These are phyloP conservation scores for Jackrogersella minutella DNA, from an alignment of 495 filamentous ascomycete species.

Conservation along the genomic window DNA sequence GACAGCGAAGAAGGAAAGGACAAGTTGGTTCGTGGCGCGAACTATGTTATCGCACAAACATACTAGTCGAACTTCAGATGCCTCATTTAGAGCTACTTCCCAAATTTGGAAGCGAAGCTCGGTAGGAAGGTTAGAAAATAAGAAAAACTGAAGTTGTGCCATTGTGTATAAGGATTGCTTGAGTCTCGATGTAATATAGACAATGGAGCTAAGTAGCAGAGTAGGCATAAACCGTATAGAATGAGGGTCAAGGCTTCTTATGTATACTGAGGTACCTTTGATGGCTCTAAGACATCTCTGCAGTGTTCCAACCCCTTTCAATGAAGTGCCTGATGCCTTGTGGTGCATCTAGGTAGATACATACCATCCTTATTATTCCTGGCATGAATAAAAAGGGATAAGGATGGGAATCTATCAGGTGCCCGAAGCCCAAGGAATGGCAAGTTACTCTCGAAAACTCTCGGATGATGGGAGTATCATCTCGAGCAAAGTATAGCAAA, in stretches of 20 bases:
- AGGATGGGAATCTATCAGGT: background rate
- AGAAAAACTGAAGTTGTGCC: conserved; percentile 1
- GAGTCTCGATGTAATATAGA: background rate
- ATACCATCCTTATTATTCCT: background rate
- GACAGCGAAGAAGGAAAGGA: conserved; percentile 5
- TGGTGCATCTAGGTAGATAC: background rate
- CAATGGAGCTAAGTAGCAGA: background rate
- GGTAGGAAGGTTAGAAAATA: background rate
- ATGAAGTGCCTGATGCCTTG: background rate
- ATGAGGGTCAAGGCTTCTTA: background rate
- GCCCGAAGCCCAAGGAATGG: background rate
- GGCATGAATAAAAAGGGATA: background rate
- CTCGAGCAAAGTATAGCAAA: background rate
- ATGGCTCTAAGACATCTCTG: background rate
- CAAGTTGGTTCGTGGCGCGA: background rate
- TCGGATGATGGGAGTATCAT: background rate
- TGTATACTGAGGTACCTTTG: background rate
- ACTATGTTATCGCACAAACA: background rate
- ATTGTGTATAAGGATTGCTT: background rate
- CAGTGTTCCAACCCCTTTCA: background rate
- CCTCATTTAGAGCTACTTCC: conserved; percentile 4
- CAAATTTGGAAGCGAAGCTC: conserved; percentile 13
- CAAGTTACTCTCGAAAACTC: background rate
- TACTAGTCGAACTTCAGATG: background rate
- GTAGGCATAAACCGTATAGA: background rate